Percentiles rank a stretch among this genome's conserved stretches.
phyloP scores from a whole-genome alignment of 257 asterid species.

The Solanum pinnatisectum region DNA sequence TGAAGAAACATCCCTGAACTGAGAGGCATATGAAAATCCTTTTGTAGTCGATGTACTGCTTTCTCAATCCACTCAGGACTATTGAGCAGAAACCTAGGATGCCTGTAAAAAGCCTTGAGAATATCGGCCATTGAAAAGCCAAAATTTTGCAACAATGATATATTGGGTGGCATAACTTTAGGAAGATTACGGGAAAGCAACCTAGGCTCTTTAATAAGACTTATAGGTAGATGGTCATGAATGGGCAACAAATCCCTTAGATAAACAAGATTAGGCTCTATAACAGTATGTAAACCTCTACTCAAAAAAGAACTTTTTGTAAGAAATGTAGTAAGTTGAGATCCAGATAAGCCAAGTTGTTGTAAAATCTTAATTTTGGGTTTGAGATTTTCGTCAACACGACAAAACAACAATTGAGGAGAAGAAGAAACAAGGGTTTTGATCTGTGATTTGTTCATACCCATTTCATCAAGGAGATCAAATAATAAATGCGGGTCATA shows the following conservation, averaged over 20 bases:
- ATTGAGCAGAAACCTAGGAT: background rate
- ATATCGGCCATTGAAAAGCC: background rate
- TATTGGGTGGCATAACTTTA: background rate
- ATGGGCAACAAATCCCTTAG: background rate
- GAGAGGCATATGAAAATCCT: background rate
- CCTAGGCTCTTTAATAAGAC: background rate
- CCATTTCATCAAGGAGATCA: background rate
- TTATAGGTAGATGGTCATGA: background rate
- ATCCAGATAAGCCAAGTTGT: constrained; percentile 3
- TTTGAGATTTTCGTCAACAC: constrained; percentile 3
- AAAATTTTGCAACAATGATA: background rate
- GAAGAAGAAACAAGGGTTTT: background rate
- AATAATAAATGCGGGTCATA: background rate
- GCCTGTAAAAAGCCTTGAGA: background rate
- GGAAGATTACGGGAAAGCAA: background rate
- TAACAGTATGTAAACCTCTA: background rate
- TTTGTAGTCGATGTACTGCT: background rate
- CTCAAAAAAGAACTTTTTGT: background rate
- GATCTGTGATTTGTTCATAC: constrained; percentile 8
- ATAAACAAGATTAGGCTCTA: background rate
- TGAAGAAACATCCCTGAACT: background rate
- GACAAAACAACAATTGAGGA: background rate
- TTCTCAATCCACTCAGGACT: background rate
- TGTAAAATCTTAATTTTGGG: constrained; percentile 6
- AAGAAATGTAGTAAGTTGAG: background rate